A percentile compares a stretch with the other conserved stretches of the same genome.
Conservation (phyloP, 2,329 filamentous ascomycete genomes). For the Venturia oleaginea region DNA sequence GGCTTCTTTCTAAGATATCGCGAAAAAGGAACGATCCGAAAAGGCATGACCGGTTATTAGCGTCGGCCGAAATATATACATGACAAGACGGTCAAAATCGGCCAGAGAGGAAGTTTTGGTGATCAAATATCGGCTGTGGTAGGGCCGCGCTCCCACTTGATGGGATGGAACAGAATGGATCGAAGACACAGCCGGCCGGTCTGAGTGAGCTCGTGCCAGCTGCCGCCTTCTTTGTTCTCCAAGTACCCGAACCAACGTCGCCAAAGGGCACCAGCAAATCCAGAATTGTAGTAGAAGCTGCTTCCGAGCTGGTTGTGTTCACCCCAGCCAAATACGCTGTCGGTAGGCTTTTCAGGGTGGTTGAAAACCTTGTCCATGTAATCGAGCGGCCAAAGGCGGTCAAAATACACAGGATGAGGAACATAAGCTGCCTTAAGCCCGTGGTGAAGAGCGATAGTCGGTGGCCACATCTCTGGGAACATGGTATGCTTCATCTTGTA, state of each 20-base stretch:
- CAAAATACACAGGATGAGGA: constrained; percentile 71
- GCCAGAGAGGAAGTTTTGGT: neutral
- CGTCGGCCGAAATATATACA: neutral
- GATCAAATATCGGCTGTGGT: constrained; percentile 3
- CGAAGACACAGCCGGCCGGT: constrained; percentile 39
- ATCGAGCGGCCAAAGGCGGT: constrained; percentile 56
- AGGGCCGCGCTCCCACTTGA: constrained; percentile 34
- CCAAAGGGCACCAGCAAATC: constrained; percentile 40
- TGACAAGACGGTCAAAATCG: neutral
- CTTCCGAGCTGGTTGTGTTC: constrained; percentile 43
- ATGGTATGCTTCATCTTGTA: constrained; percentile 61
- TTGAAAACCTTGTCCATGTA: constrained; percentile 41
- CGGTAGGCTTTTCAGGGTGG: constrained; percentile 35
- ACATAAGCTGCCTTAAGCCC: constrained; percentile 71
- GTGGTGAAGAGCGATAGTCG: constrained; percentile 64
- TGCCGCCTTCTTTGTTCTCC: constrained; percentile 34
- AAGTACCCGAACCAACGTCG: constrained; percentile 39
- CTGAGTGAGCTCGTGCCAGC: constrained; percentile 26
- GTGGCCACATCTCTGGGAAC: constrained; percentile 71
- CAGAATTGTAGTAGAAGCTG: constrained; percentile 43
- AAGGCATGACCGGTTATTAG: neutral
- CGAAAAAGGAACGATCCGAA: neutral
- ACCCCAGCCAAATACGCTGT: constrained; percentile 42
- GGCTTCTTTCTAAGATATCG: constrained; percentile 11
- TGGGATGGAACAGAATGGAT: constrained; percentile 37